Conservation (phyloP, 2,329 filamentous ascomycete genomes). For the Diplodia sapinea region DNA sequence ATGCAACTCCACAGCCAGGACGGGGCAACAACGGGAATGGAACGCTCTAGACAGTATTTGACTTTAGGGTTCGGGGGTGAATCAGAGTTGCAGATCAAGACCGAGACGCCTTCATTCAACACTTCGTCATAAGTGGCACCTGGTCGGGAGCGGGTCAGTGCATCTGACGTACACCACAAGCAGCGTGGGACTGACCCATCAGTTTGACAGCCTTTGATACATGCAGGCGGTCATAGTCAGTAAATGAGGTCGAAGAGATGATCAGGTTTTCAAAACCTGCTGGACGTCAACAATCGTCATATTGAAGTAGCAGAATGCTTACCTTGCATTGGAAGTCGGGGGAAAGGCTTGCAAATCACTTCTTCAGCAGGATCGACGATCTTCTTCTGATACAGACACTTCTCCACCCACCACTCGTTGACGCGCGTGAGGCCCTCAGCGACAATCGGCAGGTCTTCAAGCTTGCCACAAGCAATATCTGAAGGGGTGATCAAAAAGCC, state of each 20-base stretch:
- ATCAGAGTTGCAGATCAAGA: constrained; percentile 73
- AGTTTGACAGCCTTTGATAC: constrained; percentile 76
- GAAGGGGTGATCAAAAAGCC: constrained; percentile 55
- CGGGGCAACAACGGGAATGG: constrained; percentile 78
- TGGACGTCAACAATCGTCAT: constrained; percentile 8
- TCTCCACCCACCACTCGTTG: constrained; percentile 93
- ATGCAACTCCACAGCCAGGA: constrained; percentile 81
- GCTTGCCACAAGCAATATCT: constrained; percentile 45
- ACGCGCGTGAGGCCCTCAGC: constrained; percentile 55
- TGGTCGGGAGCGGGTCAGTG: constrained; percentile 34
- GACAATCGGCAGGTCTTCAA: constrained; percentile 43
- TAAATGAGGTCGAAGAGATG: constrained; percentile 82
- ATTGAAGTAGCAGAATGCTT: constrained; percentile 33
- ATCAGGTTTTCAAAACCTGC: constrained; percentile 70
- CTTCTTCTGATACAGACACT: constrained; percentile 77
- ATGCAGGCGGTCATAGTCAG: constrained; percentile 83
- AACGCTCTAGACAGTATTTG: constrained; percentile 73
- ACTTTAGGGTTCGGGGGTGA: constrained; percentile 74
- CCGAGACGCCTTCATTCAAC: constrained; percentile 71
- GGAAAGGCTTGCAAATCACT: constrained; percentile 77
- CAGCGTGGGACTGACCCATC: constrained; percentile 59
- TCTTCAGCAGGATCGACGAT: constrained; percentile 73
- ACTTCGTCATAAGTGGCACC: constrained; percentile 81
- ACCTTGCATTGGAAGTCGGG: constrained; percentile 23
- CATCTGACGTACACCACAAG: constrained; percentile 27